Evolutionary conservation across 495 filamentous ascomycete genomes (phyloP).

Genomic region (Aspergillus steynii): DNA sequence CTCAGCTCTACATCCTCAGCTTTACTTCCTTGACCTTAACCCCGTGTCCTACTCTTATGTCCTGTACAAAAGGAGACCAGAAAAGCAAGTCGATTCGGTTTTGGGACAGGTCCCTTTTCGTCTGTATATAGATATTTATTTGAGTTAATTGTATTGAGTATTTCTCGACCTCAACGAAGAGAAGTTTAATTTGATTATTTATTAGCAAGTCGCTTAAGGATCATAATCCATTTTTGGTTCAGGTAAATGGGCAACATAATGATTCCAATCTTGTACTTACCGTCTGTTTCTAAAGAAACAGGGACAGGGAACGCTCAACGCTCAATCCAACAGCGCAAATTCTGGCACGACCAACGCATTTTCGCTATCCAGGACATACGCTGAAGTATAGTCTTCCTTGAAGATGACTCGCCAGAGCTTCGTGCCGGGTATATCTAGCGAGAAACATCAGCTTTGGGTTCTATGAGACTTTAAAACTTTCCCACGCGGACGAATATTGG

Average conservation of each 20-base stretch:
- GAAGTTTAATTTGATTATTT: not conserved
- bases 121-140: not conserved
- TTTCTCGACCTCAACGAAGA: not conserved
- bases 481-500: not conserved
- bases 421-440: constrained; percentile 10
- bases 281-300: not conserved
- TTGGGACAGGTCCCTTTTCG: not conserved
- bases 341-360: constrained; percentile 6
- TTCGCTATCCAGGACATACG: constrained; percentile 6
- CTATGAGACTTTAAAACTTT: not conserved
- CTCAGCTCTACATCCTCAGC: not conserved
- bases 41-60: too few species aligned
- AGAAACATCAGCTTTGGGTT: not conserved
- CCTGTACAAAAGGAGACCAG: not conserved
- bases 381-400: constrained; percentile 6
- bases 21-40: not conserved
- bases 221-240: not conserved
- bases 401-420: constrained; percentile 18
- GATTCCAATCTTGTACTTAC: not conserved
- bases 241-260: not conserved
- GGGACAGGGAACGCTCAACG: not conserved
- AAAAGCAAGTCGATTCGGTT: not conserved
- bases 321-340: not conserved
- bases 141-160: not conserved
- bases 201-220: not conserved